Conservation (phyloP, 1,284 basidiomycete genomes). For the Lignosus rhinocerotis region DNA sequence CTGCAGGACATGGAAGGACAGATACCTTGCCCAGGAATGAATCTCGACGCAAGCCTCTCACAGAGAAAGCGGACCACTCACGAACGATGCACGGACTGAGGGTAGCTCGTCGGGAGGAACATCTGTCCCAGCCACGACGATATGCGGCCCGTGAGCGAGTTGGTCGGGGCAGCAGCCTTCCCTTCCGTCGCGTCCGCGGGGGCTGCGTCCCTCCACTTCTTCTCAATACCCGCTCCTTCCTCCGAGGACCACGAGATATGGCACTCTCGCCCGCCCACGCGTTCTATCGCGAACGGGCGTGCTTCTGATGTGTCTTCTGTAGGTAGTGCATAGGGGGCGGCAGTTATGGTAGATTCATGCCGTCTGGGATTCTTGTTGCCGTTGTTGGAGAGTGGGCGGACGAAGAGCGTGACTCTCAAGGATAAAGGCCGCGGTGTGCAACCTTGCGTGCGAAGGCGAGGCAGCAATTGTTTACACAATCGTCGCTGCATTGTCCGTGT, state of each 20-base stretch:
- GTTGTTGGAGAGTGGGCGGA: conserved; percentile 3
- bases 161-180: conserved; percentile 15
- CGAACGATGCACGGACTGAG: conserved; percentile 35
- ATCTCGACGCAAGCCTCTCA: neutral
- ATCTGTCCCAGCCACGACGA: conserved; percentile 33
- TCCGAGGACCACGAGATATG: conserved; percentile 31
- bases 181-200: conserved; percentile 4
- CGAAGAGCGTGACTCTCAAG: neutral
- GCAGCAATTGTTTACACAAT: conserved; percentile 9
- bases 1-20: conserved; percentile 34
- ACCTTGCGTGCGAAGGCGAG: conserved; percentile 7
- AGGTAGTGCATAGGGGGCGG: neutral
- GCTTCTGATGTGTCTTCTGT: neutral
- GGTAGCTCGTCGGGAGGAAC: conserved; percentile 36
- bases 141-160: conserved; percentile 24
- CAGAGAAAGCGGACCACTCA: conserved; percentile 20
- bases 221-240: conserved; percentile 21
- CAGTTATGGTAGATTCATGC: neutral
- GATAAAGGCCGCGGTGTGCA: conserved; percentile 1
- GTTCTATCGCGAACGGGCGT: conserved; percentile 32
- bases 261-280: conserved; percentile 32
- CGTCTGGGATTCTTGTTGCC: neutral
- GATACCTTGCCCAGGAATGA: conserved; percentile 22
- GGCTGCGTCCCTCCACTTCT: conserved; percentile 30
- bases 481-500: conserved; percentile 5